Evolutionary conservation across 2,329 filamentous ascomycete genomes (phyloP), one percentile per base, ranked within the genome.

Genomic region (Colletotrichum sublineola): DNA sequence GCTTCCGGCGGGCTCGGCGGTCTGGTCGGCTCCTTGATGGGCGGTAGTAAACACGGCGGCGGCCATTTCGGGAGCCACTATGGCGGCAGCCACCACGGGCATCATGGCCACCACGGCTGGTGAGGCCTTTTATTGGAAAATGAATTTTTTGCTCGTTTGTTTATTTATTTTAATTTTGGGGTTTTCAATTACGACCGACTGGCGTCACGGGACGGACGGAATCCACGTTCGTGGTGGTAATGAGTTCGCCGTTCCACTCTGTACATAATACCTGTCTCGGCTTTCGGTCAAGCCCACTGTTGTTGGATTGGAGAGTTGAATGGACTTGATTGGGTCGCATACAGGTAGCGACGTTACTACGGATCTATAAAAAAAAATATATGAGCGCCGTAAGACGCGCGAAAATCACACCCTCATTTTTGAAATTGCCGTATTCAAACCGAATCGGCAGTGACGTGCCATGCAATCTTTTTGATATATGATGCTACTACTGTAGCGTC

Each of bases 1-100:
- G 70, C 67, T 52, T 68, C 75, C 55, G 74, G 77, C 15, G 75
- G 77, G 2, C 58, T 78, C 52, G 53, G 78, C 15, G 78, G 77
- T 1, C 61, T 76, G 20, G 74, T 77, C 3, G 67, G 75, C 9
- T 65, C 73, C 14, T 64, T 78, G n/a, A 62, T 71, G 24, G 62
- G 69, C 29, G 33, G 64, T 18, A 67, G 69, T n/a, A 69, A 58
- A 61, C 69, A 72, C 46, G 46, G 67, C 48, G 68, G 75, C 42
- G 70, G 75, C 4, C 68, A 48, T 9, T 48, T 61, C 31, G 55
- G 53, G 8, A 42, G 57, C 15, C 52, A 11, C 2, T 24, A 18
- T n/a, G 33, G 50, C 20, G 61, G 66, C 12, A 50, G 63, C 12
- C 67, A 68, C 24, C 60, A 58, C 3, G 68, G 57, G 12, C 40